These are phyloP conservation scores for Benincasa hispida DNA, from an alignment of 306 rosid genomes.

Conservation along the genomic window DNA sequence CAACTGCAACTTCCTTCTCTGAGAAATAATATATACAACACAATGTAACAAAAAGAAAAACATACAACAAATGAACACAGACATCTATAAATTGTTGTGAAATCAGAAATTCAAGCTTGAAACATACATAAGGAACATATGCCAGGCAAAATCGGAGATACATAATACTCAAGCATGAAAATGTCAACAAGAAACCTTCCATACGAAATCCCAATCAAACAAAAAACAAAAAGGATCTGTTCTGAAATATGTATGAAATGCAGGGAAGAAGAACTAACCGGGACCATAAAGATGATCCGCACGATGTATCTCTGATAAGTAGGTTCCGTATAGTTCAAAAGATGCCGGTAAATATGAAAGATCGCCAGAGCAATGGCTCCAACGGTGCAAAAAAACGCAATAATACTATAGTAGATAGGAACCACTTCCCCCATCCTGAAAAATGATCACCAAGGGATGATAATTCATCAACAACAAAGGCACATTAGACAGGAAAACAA, in stretches of 20 bases:
- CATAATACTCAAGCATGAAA: not conserved
- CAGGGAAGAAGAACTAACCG: conserved; percentile 33
- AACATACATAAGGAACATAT: not conserved
- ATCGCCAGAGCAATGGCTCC: conserved; percentile 76
- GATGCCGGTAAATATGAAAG: conserved; percentile 74
- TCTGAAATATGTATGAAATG: not conserved
- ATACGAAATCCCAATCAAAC: not conserved
- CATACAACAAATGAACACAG: not conserved
- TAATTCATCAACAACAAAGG: no score
- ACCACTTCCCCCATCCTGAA: conserved; percentile 44
- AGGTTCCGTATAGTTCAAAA: conserved; percentile 88
- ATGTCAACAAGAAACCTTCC: not conserved
- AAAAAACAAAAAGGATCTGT: not conserved
- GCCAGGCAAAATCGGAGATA: not conserved
- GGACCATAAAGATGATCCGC: conserved; percentile 92
- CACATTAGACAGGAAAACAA: not conserved
- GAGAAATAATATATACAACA: not conserved
- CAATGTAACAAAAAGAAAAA: not conserved
- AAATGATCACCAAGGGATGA: not conserved
- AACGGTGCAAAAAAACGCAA: conserved; percentile 75
- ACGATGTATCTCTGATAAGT: conserved; percentile 90
- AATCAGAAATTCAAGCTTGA: not conserved
- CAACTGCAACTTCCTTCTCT: not conserved
- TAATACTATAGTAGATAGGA: conserved; percentile 41
- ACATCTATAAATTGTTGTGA: not conserved